Evolutionary conservation across 163 green algal species (phyloP).

Genomic region (Volvox carteri): DNA sequence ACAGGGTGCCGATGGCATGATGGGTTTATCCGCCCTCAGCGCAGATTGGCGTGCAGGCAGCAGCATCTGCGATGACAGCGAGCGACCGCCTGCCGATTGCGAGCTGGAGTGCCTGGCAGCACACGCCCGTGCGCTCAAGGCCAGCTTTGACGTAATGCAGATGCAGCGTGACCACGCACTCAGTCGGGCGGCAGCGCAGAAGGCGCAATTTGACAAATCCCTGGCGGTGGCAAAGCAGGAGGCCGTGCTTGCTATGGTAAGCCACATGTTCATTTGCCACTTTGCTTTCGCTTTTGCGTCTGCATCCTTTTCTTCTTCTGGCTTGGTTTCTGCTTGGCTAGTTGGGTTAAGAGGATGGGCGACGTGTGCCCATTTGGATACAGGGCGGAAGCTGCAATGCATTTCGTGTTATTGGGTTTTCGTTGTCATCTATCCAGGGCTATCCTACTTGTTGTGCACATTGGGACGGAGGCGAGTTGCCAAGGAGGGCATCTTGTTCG

Average conservation of each 20-base stretch:
- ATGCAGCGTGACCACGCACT: slow-evolving; percentile 18
- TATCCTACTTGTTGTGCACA: too few species aligned
- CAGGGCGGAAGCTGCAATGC: too few species aligned
- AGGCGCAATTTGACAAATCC: slow-evolving; percentile 48
- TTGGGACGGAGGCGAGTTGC: too few species aligned
- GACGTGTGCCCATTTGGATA: too few species aligned
- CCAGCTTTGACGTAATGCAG: slow-evolving; percentile 37
- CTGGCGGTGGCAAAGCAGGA: slow-evolving; percentile 47
- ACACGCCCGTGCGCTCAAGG: slow-evolving; percentile 42
- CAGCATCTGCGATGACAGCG: not conserved
- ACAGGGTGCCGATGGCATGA: not conserved
- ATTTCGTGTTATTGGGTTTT: too few species aligned
- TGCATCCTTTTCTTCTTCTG: too few species aligned
- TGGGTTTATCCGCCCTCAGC: slow-evolving; percentile 14
- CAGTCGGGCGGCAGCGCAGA: not conserved
- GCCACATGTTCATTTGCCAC: not conserved
- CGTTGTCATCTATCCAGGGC: too few species aligned
- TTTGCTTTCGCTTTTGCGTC: not conserved
- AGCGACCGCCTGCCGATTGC: not conserved
- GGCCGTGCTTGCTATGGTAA: slow-evolving; percentile 11
- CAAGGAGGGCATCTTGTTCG: too few species aligned
- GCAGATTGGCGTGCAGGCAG: slow-evolving; percentile 10
- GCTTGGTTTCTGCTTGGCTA: too few species aligned
- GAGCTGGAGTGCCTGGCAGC: slow-evolving; percentile 36
- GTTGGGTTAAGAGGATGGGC: too few species aligned